These are phyloP conservation scores for Ostreobium quekettii DNA, from an alignment of 139 green algal species.

Conservation along the genomic window DNA sequence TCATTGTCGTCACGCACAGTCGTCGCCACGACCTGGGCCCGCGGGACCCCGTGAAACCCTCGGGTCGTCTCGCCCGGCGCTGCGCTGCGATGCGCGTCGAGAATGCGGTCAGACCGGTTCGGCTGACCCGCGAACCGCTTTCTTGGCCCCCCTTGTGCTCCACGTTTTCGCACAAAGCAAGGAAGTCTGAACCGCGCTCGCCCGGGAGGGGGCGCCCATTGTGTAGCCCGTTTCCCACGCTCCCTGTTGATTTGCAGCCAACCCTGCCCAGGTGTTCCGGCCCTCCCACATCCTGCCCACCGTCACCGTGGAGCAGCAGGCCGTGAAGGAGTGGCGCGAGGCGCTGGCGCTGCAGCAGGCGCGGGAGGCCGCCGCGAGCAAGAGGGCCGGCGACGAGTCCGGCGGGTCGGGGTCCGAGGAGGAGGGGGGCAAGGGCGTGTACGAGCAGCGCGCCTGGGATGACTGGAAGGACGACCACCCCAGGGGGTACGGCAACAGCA, in stretches of 20 bases:
- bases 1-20: not conserved
- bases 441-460: slow-evolving; percentile 50
- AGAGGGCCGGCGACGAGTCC: slow-evolving; percentile 36
- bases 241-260: not conserved
- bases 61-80: too few species aligned
- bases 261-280: slow-evolving; percentile 51
- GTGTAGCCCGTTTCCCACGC: not conserved
- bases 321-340: slow-evolving; percentile 28
- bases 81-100: too few species aligned
- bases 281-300: slow-evolving; percentile 67
- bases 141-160: not conserved
- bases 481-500: slow-evolving; percentile 71
- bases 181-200: not conserved
- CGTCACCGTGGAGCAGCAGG: slow-evolving; percentile 48
- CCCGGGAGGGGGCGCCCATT: not conserved
- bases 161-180: not conserved
- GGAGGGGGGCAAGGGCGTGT: slow-evolving; percentile 52
- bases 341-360: slow-evolving; percentile 20
- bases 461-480: slow-evolving; percentile 78
- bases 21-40: not conserved
- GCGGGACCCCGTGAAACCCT: not conserved
- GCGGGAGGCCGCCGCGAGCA: slow-evolving; percentile 39
- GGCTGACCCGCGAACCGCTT: not conserved
- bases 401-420: slow-evolving; percentile 31
- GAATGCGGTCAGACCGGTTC: too few species aligned